phyloP scores from a whole-genome alignment of 148 eudicot species.

The Vaccinium darrowii region DNA sequence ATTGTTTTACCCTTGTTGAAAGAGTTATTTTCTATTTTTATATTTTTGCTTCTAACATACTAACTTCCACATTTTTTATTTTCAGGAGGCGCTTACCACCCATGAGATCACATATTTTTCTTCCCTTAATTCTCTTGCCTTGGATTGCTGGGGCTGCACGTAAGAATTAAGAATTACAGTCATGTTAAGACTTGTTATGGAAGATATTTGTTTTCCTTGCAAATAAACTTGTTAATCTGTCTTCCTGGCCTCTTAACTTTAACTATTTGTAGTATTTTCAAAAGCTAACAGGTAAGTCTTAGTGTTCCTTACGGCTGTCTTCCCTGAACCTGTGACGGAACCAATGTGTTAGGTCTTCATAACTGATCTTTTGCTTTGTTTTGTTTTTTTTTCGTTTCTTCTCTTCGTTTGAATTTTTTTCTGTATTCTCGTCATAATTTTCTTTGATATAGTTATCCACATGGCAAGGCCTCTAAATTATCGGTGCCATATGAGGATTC shows the following conservation, averaged over 20 bases:
- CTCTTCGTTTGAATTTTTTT: not conserved
- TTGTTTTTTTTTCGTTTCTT: not conserved
- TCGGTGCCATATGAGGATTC: slow-evolving; percentile 70
- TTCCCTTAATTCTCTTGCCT: slow-evolving; percentile 68
- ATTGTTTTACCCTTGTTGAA: not conserved
- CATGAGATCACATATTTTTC: slow-evolving; percentile 58
- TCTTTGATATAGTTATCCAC: slow-evolving; percentile 57
- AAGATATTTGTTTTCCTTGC: not conserved
- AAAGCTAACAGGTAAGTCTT: not conserved
- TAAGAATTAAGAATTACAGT: slow-evolving; percentile 33
- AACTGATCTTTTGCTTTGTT: not conserved
- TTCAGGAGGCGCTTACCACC: slow-evolving; percentile 89
- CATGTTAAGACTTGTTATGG: not conserved
- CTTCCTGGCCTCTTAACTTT: not conserved
- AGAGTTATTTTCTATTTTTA: not conserved
- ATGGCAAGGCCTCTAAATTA: slow-evolving; percentile 56
- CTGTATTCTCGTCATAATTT: slow-evolving; percentile 4
- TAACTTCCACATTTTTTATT: slow-evolving; percentile 7
- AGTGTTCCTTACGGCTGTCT: not conserved
- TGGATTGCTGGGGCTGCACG: slow-evolving; percentile 74
- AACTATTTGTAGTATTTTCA: not conserved
- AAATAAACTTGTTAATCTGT: not conserved
- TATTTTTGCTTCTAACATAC: not conserved
- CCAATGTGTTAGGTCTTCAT: not conserved
- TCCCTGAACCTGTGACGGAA: not conserved